These are phyloP conservation scores for Xylariaceae sp. DNA, from an alignment of 2,329 filamentous ascomycete genomes.

Conservation along the genomic window DNA sequence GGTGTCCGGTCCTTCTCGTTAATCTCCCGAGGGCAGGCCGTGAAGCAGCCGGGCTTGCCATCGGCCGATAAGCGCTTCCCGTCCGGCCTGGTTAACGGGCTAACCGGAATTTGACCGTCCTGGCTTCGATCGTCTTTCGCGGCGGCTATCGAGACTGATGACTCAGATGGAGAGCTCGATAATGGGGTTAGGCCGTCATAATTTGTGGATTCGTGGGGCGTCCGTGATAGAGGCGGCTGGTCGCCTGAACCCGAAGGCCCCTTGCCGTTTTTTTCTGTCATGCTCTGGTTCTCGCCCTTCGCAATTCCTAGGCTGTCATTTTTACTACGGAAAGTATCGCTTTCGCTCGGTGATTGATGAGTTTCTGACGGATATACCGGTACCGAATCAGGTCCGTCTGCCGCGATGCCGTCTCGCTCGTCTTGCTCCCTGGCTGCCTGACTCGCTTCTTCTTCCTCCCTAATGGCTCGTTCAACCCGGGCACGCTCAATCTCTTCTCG, in stretches of 20 bases:
- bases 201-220: no score
- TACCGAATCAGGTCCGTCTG: background rate
- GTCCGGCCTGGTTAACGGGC: constrained; percentile 7
- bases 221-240: no score
- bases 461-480: constrained; percentile 42
- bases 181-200: no score
- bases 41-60: constrained; percentile 6
- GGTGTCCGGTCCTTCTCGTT: constrained; percentile 11
- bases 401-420: background rate
- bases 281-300: background rate
- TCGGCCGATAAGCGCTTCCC: constrained; percentile 3
- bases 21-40: constrained; percentile 6
- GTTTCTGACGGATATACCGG: background rate
- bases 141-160: no score
- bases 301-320: background rate
- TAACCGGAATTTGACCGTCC: constrained; percentile 3
- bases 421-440: constrained; percentile 12
- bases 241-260: background rate
- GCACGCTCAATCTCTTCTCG: constrained; percentile 51
- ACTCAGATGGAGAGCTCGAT: no score
- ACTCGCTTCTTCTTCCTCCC: constrained; percentile 39
- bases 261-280: background rate
- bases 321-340: background rate
- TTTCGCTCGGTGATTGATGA: background rate
- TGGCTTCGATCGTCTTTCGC: background rate